A percentile compares a stretch with the other conserved stretches of the same genome.
These are phyloP conservation scores for Sclerotinia spermophila DNA, from an alignment of 2,329 filamentous ascomycete genomes.

Conservation along the genomic window DNA sequence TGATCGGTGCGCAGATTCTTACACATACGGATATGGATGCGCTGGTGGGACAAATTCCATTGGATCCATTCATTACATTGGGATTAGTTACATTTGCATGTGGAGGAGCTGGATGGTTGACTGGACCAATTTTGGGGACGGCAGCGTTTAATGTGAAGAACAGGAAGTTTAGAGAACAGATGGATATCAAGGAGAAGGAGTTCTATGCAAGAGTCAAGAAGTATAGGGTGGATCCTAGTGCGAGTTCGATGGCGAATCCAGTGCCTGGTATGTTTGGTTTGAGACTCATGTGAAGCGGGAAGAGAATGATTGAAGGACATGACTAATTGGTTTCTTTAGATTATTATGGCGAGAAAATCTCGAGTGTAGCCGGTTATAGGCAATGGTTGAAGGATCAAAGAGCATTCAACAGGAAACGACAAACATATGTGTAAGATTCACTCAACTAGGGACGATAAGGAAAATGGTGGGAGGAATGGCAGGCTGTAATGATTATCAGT, in stretches of 20 bases:
- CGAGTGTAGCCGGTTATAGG: constrained; percentile 84
- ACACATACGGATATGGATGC: constrained; percentile 69
- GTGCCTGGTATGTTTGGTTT: constrained; percentile 42
- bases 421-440: constrained; percentile 31
- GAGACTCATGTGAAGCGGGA: not conserved
- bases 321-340: constrained; percentile 44
- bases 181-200: constrained; percentile 85
- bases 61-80: constrained; percentile 84
- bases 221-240: constrained; percentile 85
- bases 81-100: constrained; percentile 75
- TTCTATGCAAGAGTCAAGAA: constrained; percentile 91
- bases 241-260: constrained; percentile 86
- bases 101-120: constrained; percentile 80
- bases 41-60: constrained; percentile 66
- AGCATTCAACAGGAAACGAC: constrained; percentile 84
- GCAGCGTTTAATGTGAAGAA: constrained; percentile 75
- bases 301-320: not conserved
- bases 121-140: constrained; percentile 78
- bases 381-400: constrained; percentile 97
- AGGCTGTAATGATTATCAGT: constrained; percentile 14
- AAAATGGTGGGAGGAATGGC: constrained; percentile 1
- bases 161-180: constrained; percentile 65
- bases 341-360: constrained; percentile 98
- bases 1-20: constrained; percentile 61
- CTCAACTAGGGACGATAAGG: constrained; percentile 15